phyloP scores from a whole-genome alignment of 192 early-diverging fungal species.

The Coemansia sp. region DNA sequence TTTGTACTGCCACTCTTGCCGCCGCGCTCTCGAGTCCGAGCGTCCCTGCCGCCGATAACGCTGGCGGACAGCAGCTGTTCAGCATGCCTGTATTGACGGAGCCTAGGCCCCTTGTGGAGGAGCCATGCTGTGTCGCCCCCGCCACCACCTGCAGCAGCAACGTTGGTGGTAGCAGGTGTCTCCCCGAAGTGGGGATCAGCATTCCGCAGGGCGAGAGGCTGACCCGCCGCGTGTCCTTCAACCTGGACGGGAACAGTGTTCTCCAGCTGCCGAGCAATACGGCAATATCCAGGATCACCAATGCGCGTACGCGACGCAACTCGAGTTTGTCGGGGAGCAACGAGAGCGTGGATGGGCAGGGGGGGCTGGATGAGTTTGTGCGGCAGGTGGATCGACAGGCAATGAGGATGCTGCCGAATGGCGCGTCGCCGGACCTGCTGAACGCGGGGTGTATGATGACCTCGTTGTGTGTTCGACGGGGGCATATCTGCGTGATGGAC shows the following conservation, averaged over 20 bases:
- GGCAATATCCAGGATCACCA: slow-evolving; percentile 35
- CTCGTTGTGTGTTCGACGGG: slow-evolving; percentile 42
- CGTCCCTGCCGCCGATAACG: not conserved
- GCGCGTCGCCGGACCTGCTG: slow-evolving; percentile 37
- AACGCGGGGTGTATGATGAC: slow-evolving; percentile 37
- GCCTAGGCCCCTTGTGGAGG: too few relatives aligned
- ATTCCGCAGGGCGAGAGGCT: slow-evolving; percentile 14
- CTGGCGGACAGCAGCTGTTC: too few relatives aligned
- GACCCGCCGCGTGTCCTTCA: slow-evolving; percentile 45
- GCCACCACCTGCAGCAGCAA: not conserved
- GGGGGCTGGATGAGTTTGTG: slow-evolving; percentile 11
- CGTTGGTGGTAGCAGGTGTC: not conserved
- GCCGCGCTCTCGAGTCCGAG: slow-evolving; percentile 8
- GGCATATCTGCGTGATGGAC: slow-evolving; percentile 36
- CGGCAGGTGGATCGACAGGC: slow-evolving; percentile 28
- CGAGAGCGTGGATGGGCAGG: slow-evolving; percentile 5
- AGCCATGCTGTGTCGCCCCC: not conserved
- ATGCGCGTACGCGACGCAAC: slow-evolving; percentile 19
- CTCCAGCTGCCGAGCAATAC: slow-evolving; percentile 44
- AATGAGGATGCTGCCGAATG: slow-evolving; percentile 34
- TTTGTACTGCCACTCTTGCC: slow-evolving; percentile 32
- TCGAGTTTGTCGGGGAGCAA: slow-evolving; percentile 8
- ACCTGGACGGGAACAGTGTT: slow-evolving; percentile 35
- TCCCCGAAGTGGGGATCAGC: slow-evolving; percentile 5
- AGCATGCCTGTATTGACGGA: too few relatives aligned